Base-by-base conservation (phyloP, 805 yeast species). In the Metschnikowia santaceciliae region DNA sequence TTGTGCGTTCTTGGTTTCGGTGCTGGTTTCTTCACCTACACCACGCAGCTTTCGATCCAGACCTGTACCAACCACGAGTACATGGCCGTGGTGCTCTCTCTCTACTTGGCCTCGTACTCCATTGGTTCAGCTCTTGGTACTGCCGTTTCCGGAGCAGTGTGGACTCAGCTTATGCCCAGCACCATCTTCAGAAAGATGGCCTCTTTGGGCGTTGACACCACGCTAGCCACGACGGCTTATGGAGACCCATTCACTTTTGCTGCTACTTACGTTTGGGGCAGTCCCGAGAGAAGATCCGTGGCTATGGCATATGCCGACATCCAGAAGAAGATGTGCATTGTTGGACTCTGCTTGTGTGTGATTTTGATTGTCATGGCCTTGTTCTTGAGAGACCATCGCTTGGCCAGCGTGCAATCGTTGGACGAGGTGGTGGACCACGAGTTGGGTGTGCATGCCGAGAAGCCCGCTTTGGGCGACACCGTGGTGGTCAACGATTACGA, bases 11-110 rank as follows among this genome's bases (percentile, higher is more conserved):
- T 83, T 56, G 91, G 91, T 57, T 76, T 86, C 51, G 90, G 89
- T 59, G 88, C 88, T 41, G 88, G 88, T 15, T 79, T 85, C 65
- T 82, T 84, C 72, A 81, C 86, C 14, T 83, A 82, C 59, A 76
- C 86, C 4, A 74, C 82, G 10, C 86, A 82, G 61, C 81, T 81
- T 5, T 76, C 86, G 40, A 76, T 82, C 54, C 82, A 80, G 61
- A 72, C 88, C 0, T 72, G 79, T 50, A 76, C 81, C 34, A 76
- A 71, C 55, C 90, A 84, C 66, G 84, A 80, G 61, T 75, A 79
- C 65, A 78, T 84, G 82, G 88, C 87, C 10, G 76, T 80, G 43
- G 75, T 80, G 33, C 76, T 83, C 41, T 76, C 88, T 1, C 64
- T 83, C 38, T 81, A 79, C 66, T 71, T 81, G 56, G 74, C 89